Evolutionary conservation across 2,329 filamentous ascomycete species (phyloP).

Genomic region (Venturia asperata): DNA sequence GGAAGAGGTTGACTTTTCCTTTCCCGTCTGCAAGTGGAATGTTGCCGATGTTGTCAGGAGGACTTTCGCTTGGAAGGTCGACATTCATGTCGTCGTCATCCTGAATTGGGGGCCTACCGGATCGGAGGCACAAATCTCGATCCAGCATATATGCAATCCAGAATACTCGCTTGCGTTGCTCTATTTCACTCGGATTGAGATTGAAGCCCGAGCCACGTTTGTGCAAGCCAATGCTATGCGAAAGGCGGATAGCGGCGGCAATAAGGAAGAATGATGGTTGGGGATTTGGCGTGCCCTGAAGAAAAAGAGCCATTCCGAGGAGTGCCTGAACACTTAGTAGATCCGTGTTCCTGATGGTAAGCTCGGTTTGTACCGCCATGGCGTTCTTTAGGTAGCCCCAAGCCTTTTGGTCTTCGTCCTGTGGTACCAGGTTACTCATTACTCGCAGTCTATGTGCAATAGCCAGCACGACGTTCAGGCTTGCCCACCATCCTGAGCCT

Average conservation of each 20-base stretch:
- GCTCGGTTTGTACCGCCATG: constrained; percentile 82
- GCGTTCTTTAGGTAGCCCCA: constrained; percentile 97
- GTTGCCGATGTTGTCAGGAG: constrained; percentile 86
- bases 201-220: constrained; percentile 91
- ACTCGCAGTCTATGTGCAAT: constrained; percentile 87
- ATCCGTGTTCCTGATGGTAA: constrained; percentile 94
- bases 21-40: constrained; percentile 84
- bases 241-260: constrained; percentile 79
- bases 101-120: constrained; percentile 64
- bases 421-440: constrained; percentile 87
- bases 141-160: constrained; percentile 72
- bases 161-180: constrained; percentile 75
- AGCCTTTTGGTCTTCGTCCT: constrained; percentile 87
- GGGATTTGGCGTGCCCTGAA: constrained; percentile 93
- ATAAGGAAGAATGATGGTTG: constrained; percentile 90
- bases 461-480: constrained; percentile 87
- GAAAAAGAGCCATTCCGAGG: constrained; percentile 85
- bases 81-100: constrained; percentile 90
- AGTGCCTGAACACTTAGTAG: constrained; percentile 90
- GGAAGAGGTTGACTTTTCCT: constrained; percentile 90
- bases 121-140: constrained; percentile 65
- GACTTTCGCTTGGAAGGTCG: constrained; percentile 84
- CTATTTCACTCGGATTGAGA: constrained; percentile 85
- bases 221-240: constrained; percentile 91
- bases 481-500: constrained; percentile 97